These are phyloP conservation scores for Trichoderma atrobrunneum DNA, from an alignment of 2,329 filamentous ascomycete genomes.

Conservation along the genomic window DNA sequence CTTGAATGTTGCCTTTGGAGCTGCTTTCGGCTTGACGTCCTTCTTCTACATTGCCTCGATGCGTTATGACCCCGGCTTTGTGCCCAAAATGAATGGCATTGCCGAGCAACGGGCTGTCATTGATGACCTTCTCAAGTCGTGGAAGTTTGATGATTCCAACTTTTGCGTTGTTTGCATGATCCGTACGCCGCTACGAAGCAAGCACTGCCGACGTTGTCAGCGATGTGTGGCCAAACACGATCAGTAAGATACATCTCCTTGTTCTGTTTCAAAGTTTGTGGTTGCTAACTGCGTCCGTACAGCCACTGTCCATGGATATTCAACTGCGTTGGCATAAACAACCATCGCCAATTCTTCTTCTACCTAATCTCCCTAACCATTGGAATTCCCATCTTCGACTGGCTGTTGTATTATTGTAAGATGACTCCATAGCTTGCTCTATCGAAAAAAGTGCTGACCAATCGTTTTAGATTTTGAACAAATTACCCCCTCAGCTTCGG, in stretches of 20 bases:
- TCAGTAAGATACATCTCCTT: constrained; percentile 61
- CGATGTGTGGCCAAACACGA: constrained; percentile 96
- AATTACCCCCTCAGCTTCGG: constrained; percentile 45
- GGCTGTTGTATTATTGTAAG: constrained; percentile 70
- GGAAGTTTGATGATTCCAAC: constrained; percentile 91
- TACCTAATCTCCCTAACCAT: constrained; percentile 78
- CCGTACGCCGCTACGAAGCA: constrained; percentile 85
- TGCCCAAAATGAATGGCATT: constrained; percentile 85
- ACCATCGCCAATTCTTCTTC: constrained; percentile 91
- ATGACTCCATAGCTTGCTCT: neutral
- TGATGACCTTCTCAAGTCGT: constrained; percentile 76
- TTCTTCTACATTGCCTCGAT: constrained; percentile 91
- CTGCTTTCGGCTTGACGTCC: constrained; percentile 61
- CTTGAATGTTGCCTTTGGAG: constrained; percentile 71
- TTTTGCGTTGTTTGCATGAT: constrained; percentile 97
- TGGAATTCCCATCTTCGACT: constrained; percentile 71
- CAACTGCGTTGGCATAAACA: constrained; percentile 94
- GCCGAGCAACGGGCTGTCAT: constrained; percentile 88
- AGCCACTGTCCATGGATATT: constrained; percentile 98
- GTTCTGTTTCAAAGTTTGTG: no score
- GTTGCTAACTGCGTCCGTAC: constrained; percentile 13
- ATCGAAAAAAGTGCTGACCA: neutral
- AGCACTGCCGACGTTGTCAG: constrained; percentile 89
- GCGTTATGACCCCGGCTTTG: constrained; percentile 85
- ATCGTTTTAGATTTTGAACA: neutral